Conservation (phyloP, 108 stramenopile genomes). For the Pseudonitzschia pungens region DNA sequence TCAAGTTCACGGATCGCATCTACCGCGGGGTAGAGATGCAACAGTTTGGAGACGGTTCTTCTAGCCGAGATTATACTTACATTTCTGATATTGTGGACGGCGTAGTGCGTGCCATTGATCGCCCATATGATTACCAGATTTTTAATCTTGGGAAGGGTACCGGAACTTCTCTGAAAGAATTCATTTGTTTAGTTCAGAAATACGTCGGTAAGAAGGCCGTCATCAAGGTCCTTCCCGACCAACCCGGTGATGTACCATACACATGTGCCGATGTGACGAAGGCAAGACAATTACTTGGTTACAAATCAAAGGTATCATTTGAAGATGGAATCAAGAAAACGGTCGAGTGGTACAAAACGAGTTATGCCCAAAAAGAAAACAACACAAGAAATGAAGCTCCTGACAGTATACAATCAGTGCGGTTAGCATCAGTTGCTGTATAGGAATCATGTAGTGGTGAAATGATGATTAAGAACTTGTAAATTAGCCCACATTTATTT, state of each 20-base stretch:
- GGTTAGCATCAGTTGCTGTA: neutral
- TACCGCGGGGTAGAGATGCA: slow-evolving; percentile 89
- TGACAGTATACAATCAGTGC: neutral
- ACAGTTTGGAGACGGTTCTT: slow-evolving; percentile 93
- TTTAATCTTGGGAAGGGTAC: slow-evolving; percentile 91
- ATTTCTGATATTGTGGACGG: slow-evolving; percentile 93
- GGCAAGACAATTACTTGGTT: slow-evolving; percentile 79
- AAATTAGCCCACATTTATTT: too few species aligned
- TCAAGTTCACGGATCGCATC: slow-evolving; percentile 97
- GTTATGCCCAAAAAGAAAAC: neutral
- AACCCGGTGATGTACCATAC: slow-evolving; percentile 93
- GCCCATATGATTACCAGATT: slow-evolving; percentile 83
- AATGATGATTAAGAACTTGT: neutral
- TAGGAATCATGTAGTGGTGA: neutral
- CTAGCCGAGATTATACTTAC: slow-evolving; percentile 92
- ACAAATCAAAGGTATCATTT: slow-evolving; percentile 81
- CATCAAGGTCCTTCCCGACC: slow-evolving; percentile 79
- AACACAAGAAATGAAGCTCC: neutral
- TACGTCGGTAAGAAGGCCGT: slow-evolving; percentile 76
- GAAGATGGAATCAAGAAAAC: slow-evolving; percentile 88
- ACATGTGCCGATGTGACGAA: slow-evolving; percentile 91
- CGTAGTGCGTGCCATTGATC: slow-evolving; percentile 82
- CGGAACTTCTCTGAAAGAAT: slow-evolving; percentile 77
- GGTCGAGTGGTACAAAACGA: slow-evolving; percentile 70
- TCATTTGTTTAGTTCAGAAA: slow-evolving; percentile 84